Base-by-base conservation (phyloP, 768 basidiomycete species). In the Kwoniella sp. region DNA sequence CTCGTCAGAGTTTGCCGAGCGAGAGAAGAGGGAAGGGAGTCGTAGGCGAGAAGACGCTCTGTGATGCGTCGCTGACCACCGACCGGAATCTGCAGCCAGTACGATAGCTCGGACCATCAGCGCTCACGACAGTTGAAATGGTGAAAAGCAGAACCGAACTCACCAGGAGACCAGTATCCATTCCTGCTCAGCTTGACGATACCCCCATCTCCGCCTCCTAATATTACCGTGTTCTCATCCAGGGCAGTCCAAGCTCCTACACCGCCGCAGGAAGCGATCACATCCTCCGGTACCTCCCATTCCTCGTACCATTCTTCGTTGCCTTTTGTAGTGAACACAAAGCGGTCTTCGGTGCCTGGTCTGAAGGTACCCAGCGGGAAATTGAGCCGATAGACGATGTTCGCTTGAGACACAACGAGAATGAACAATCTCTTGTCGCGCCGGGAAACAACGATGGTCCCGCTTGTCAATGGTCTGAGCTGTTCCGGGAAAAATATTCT, bases 281-380 rank as follows among this genome's bases (percentile, higher is more conserved):
- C 59, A 50, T 77, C 73, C 2, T 72, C 68, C 8, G 73, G 70
- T 2, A 77, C 55, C 41, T 59, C 63, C 26, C 52, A 74, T 50
- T 77, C 74, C 58, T 78, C 74, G 50, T 60, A 68, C 77, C 77
- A 76, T 4, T 69, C 69, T 1, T 71, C 72, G 26, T 71, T 55
- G 5, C 63, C 58, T 29, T 67, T 65, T 8, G 66, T 61, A 9
- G 54, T 61, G 58, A 75, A 72, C 2, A 50, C 52, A 15, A 69
- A 55, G 12, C 70, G 47, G 51, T 70, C 60, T 3, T 63, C 68
- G 29, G 50, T 38, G n/a, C 30, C 63, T 45, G 62, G 4, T 30
- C 51, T 22, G 30, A 63, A 69, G 26, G 59, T 59, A 23, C 70
- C 60, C 20, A 68, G 55, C 29, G 73, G 67, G 34, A 73, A 67